Evolutionary conservation across 805 yeast species (phyloP), one percentile per base, ranked within the genome.

Genomic region (Phaffomyces antillensis): DNA sequence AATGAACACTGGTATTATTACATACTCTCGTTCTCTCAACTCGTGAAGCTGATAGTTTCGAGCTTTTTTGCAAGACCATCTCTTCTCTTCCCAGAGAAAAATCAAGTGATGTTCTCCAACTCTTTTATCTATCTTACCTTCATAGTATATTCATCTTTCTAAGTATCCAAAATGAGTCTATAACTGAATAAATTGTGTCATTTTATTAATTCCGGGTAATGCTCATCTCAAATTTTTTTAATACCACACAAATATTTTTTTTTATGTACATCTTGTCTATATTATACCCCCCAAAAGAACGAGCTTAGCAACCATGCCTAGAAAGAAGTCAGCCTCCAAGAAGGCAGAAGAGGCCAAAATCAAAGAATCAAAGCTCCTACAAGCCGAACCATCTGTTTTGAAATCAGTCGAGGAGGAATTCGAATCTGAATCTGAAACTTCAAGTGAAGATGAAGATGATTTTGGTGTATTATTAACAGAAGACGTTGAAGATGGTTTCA

Each of bases 381-480:
- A 49, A 11, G 50, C 53, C 10, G 56, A 50, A 12, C 41, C 43
- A n/a, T 31, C 35, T 3, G 50, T 47, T 20, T 59, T 56, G 49
- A 56, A 66, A 33, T 52, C 54, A 45, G 49, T 60, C 49, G 60
- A 42, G 15, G 65, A 59, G 39, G 67, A 61, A 34, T 59, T 57
- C 25, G 70, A 61, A 2, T 64, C 66, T 7, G 68, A 68, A 16
- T 64, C 71, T n/a, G 72, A 71, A 9, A 48, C 48, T 13, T 44
- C 47, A 3, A 50, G 54, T 35, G 95, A 87, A 59, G 88, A 81
- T 5, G 99, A 91, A 65, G 99, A 93, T 60, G 96, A 90, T 48
- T 82, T 64, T 53, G 99, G 96, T 42, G 96, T 89, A 28, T 68
- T 93, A 41, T 72, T 87, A 43, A 91, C 97, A 0, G 88, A 79